Conservation (phyloP, 495 filamentous ascomycete genomes). For the Pyrenopolyporus hunteri region DNA sequence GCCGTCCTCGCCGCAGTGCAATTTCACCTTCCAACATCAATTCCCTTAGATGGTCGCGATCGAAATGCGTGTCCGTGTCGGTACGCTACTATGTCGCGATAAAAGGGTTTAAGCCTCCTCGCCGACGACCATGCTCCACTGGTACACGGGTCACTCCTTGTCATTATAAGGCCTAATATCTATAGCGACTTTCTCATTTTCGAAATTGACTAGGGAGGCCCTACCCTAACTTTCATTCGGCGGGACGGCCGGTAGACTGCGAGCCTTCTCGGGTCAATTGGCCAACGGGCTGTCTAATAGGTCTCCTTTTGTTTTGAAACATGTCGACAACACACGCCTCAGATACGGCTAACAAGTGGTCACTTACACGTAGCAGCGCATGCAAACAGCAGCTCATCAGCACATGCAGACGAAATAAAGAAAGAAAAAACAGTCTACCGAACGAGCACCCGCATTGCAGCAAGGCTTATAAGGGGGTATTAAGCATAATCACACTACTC, state of each 20-base stretch:
- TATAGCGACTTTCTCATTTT: constrained; percentile 31
- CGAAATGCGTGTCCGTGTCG: no score
- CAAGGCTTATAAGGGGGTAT: constrained; percentile 18
- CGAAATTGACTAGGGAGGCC: constrained; percentile 19
- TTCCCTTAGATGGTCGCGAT: constrained; percentile 9
- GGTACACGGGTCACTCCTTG: constrained; percentile 8
- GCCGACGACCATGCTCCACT: neutral
- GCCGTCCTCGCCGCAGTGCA: constrained; percentile 9
- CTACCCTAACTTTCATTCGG: constrained; percentile 6
- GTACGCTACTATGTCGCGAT: no score
- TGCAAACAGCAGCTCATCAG: constrained; percentile 17
- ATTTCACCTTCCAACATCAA: constrained; percentile 12
- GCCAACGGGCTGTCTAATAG: constrained; percentile 11
- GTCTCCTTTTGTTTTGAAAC: constrained; percentile 31
- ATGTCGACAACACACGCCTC: constrained; percentile 17
- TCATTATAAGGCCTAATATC: constrained; percentile 13
- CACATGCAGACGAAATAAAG: constrained; percentile 20
- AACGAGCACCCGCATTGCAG: constrained; percentile 35
- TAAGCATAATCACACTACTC: constrained; percentile 32
- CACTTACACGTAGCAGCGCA: constrained; percentile 25
- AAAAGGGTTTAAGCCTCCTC: constrained; percentile 20
- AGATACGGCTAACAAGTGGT: constrained; percentile 5
- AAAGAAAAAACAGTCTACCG: neutral
- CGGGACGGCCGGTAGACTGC: constrained; percentile 1
- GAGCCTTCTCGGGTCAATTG: constrained; percentile 13